Evolutionary conservation across 116 monocot genomes (phyloP), one percentile per base, ranked within the genome.

Genomic region (Thalassia testudinum): DNA sequence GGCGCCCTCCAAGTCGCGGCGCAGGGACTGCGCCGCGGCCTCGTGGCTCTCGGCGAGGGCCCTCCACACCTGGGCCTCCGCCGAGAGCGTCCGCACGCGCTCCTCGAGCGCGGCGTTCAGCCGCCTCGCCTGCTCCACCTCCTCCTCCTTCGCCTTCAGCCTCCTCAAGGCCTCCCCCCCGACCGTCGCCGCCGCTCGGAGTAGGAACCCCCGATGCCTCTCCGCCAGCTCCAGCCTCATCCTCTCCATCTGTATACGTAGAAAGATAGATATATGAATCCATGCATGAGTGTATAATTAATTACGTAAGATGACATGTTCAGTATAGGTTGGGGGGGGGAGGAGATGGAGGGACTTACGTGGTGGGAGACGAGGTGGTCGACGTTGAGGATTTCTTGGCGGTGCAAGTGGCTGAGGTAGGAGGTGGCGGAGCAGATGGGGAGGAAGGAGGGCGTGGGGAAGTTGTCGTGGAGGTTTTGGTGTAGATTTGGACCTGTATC

Each of bases 41-140:
- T 76, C 83, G 64, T 79, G 75, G 19, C 52, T 53, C 59, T 68
- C 50, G 5, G 87, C 82, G 4, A 82, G 24, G 12, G 73, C 75
- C 20, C 58, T 30, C 87, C 87, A 87, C 17, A 62, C 42, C 54
- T 79, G 73, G 43, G 50, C 66, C 62, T 87, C 82, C 0, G 61
- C 10, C 29, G 21, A 34, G 15, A 82, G 67, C 24, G 57, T 52
- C 23, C 49, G 48, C 29, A 79, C 44, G 5, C 43, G 47, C 38
- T 87, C 82, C 63, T 76, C 70, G 28, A 87, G 25, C 10, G 60
- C 63, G 21, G 37, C 42, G 37, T 79, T 87, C 19, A 73, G n/a
- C 43, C 56, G 59, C 10, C 20, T 53, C 11, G 70, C 52, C 27
- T 50, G 43, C 47, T 67, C 66, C 25, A 76, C 73, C 59, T 87